Conservation (phyloP, 768 basidiomycete species). For the Boletus sensibilis region DNA sequence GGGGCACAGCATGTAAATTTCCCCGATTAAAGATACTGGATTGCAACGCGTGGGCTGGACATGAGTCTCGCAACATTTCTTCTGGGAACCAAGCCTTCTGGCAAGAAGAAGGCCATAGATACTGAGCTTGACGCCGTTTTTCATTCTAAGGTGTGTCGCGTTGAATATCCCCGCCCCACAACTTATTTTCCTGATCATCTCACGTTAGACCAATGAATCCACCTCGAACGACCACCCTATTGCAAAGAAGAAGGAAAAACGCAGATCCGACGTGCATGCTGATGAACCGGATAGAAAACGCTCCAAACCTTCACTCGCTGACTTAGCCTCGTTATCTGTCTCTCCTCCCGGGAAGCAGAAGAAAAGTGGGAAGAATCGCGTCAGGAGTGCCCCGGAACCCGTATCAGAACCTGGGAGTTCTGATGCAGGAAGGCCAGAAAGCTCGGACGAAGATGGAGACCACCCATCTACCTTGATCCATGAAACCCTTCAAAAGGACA, state of each 20-base stretch:
- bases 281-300: conserved; percentile 22
- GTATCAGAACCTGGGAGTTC: neutral
- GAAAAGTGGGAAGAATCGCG: conserved; percentile 14
- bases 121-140: conserved; percentile 65
- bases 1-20: too few relatives aligned
- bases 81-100: conserved; percentile 34
- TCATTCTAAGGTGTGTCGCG: conserved; percentile 46
- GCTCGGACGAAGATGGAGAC: conserved; percentile 35
- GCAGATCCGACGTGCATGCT: conserved; percentile 9
- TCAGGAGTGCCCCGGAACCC: neutral
- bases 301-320: conserved; percentile 4
- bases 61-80: conserved; percentile 63
- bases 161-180: conserved; percentile 2
- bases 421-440: neutral
- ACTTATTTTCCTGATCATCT: conserved; percentile 10
- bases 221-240: conserved; percentile 1
- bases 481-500: conserved; percentile 47
- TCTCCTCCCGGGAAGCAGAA: conserved; percentile 14
- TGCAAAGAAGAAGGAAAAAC: conserved; percentile 12
- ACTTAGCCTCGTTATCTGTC: conserved; percentile 20
- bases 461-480: conserved; percentile 51
- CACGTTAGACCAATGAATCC: conserved; percentile 9
- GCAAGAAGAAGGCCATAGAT: conserved; percentile 47
- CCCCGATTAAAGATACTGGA: neutral
- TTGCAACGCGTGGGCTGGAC: neutral